phyloP scores from a whole-genome alignment of 768 basidiomycete species.

The Agrocybe pediades region DNA sequence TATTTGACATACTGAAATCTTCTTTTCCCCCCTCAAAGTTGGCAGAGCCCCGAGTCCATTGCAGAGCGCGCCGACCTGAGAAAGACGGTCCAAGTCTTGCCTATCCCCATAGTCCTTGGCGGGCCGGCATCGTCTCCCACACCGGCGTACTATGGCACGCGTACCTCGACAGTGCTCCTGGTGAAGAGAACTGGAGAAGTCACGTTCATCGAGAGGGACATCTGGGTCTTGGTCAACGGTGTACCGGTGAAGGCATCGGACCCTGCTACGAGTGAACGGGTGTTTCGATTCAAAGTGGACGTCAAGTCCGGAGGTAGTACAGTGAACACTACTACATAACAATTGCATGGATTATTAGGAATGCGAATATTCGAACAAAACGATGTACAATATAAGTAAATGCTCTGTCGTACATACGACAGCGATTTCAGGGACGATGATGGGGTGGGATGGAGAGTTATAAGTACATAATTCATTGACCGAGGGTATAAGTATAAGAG shows the following conservation, averaged over 20 bases:
- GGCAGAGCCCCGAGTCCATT: slow-evolving; percentile 46
- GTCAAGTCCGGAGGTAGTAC: slow-evolving; percentile 12
- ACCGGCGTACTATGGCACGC: slow-evolving; percentile 59
- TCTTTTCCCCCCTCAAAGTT: slow-evolving; percentile 40
- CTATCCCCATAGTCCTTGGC: slow-evolving; percentile 41
- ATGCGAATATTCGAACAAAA: slow-evolving; percentile 8
- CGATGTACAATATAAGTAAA: no score
- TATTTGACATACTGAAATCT: slow-evolving; percentile 25
- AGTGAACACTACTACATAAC: slow-evolving; percentile 16
- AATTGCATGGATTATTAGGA: slow-evolving; percentile 8
- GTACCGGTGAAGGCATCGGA: slow-evolving; percentile 36
- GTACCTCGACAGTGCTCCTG: slow-evolving; percentile 72
- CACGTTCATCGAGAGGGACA: slow-evolving; percentile 72
- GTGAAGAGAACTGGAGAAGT: slow-evolving; percentile 60
- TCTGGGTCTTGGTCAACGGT: slow-evolving; percentile 54
- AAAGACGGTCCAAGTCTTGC: slow-evolving; percentile 64
- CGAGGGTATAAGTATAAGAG: not conserved
- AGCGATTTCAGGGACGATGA: not conserved
- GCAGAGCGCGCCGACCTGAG: slow-evolving; percentile 53
- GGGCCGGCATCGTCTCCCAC: slow-evolving; percentile 14
- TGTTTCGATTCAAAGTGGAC: slow-evolving; percentile 50
- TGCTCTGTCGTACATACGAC: no score
- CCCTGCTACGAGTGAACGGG: slow-evolving; percentile 43
- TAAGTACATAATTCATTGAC: not conserved
- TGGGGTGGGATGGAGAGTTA: not conserved